phyloP scores from a whole-genome alignment of 129 eudicot genomes.

The Rutidosis leptorrhynchoides region DNA sequence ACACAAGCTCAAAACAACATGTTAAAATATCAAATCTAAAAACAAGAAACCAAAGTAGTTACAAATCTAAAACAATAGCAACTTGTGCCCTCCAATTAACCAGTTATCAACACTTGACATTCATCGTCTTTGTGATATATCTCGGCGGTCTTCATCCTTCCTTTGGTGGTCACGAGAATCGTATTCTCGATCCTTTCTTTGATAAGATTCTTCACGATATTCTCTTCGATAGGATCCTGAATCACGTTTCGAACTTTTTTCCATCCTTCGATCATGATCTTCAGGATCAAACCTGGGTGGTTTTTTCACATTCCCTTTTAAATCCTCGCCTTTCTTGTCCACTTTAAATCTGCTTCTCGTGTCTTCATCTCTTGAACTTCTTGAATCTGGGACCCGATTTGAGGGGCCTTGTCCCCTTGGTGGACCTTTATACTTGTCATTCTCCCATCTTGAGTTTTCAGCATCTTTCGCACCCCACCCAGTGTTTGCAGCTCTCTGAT shows the following conservation, averaged over 20 bases:
- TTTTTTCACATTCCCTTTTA: conserved; percentile 28
- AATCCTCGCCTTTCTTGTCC: conserved; percentile 27
- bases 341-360: conserved; percentile 29
- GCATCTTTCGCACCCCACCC: conserved; percentile 95
- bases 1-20: not conserved
- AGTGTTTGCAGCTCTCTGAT: conserved; percentile 94
- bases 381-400: conserved; percentile 22
- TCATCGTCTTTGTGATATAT: conserved; percentile 34
- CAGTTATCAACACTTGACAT: conserved; percentile 9
- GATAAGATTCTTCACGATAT: conserved; percentile 34
- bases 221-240: conserved; percentile 44
- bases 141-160: conserved; percentile 41
- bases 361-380: conserved; percentile 36
- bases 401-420: conserved; percentile 26
- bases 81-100: not conserved
- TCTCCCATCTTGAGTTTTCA: conserved; percentile 50
- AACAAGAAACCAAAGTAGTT: not conserved
- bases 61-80: no score
- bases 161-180: conserved; percentile 35
- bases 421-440: conserved; percentile 48
- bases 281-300: conserved; percentile 39
- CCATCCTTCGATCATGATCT: conserved; percentile 40
- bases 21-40: no score
- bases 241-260: conserved; percentile 45
- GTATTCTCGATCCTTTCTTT: conserved; percentile 34